Base-by-base conservation (phyloP, 331 rosid genomes). In the Stylosanthes scabra region DNA sequence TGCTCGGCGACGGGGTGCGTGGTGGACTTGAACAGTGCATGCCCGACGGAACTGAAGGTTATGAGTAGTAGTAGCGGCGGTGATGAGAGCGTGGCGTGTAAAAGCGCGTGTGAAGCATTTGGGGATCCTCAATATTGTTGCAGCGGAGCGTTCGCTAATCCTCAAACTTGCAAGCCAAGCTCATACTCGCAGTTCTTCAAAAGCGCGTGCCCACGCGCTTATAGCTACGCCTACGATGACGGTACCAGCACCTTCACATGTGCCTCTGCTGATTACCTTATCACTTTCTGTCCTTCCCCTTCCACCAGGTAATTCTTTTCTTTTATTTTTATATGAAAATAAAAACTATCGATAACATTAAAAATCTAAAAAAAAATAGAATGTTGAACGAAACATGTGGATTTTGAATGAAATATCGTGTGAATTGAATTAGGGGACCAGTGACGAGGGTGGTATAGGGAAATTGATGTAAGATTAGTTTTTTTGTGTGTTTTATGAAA, bases 181-280 rank as follows among this genome's bases (percentile, higher is more conserved):
- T 59, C 87, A 0, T 93, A 89, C 77, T 93, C 98, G 58, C 75
- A 80, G 63, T 80, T 83, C 44, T 93, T 93, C 31, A 93, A 93
- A 68, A 83, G n/a, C 2, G 88, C 93, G 5, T 93, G 98, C 55
- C 98, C 97, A 5, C 82, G 82, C 77, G 96, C 98, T 14, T 93
- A 93, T 11, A 93, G 98, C 55, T 93, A 91, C 27, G 98, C 98
- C 0, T 93, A 86, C 7, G 98, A 93, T 46, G 98, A 93, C 13
- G 93, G 96, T 10, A 76, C 93, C 12, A 93, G 98, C 81, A 93
- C 96, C 57, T 93, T 93, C 88, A 93, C 98, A 0, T 93, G 98
- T 6, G 91, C 92, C 0, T 73, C 89, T 1, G 92, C 96, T 0
- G 69, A 88, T 74, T 93, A 93, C 54, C 67, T 78, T 54, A 47